Percentiles rank a stretch among this genome's conserved stretches.
Evolutionary conservation across 2,329 filamentous ascomycete genomes (phyloP).

Genomic region (Tympanopsis confertula): DNA sequence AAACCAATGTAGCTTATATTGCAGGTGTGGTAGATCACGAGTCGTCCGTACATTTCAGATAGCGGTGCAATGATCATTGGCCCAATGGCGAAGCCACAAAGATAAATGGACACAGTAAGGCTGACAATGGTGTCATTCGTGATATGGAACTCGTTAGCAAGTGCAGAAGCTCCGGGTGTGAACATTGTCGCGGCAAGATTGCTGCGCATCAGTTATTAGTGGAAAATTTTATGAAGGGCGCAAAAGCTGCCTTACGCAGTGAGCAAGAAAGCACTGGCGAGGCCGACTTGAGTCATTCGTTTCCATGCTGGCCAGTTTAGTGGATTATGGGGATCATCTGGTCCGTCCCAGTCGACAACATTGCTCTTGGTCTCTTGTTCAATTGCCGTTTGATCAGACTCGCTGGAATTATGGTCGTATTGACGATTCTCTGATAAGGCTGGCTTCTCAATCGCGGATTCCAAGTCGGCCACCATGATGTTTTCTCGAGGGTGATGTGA

Average conservation of each 20-base stretch:
- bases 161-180: constrained; percentile 37
- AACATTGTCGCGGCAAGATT: constrained; percentile 44
- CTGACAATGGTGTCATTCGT: constrained; percentile 28
- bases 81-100: constrained; percentile 42
- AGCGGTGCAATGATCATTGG: constrained; percentile 38
- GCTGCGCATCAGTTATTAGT: constrained; percentile 10
- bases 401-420: constrained; percentile 10
- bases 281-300: constrained; percentile 20
- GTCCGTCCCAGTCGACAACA: not conserved
- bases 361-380: constrained; percentile 8
- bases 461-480: constrained; percentile 11
- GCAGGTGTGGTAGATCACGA: constrained; percentile 27
- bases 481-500: constrained; percentile 8
- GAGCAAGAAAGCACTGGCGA: constrained; percentile 27
- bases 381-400: constrained; percentile 10
- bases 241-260: constrained; percentile 15
- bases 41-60: constrained; percentile 37
- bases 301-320: constrained; percentile 9
- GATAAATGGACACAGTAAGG: constrained; percentile 45
- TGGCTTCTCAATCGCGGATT: constrained; percentile 10
- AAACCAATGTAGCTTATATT: constrained; percentile 27
- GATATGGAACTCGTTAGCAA: constrained; percentile 37
- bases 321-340: not conserved
- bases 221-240: constrained; percentile 1
- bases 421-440: constrained; percentile 9